Evolutionary conservation across 148 eudicot species (phyloP), one percentile per base, ranked within the genome.

Genomic region (Heliosperma pusillum): DNA sequence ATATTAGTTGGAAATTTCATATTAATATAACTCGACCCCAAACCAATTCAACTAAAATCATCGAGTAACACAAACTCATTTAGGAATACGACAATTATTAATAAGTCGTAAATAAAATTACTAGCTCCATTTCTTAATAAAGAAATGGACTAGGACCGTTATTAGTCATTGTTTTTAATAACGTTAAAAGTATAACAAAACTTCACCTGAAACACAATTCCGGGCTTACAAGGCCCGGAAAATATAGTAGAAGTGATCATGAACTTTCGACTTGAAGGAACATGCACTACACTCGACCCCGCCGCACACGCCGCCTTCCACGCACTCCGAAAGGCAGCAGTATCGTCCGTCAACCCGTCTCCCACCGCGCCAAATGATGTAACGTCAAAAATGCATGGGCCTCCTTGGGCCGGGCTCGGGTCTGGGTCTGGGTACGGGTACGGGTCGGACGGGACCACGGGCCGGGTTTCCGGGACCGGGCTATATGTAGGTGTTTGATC

Each of bases 291-390:
- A 9, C 77, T 88, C 13, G 88, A 82, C 42, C 92, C 91, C 15
- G 83, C 92, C 6, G 87, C 88, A 60, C 98, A 95, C 3, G 98
- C 97, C 13, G 83, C 96, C 80, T 92, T 92, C 98, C 98, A 95
- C 17, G 98, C 96, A 2, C 61, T 75, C 75, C 73, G 61, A 60
- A 95, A 92, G 1, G 98, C 92, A 5, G 85, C 83, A 1, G 93
- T 92, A 82, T 95, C 98, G 22, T 95, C 96, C 0, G 72, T 81
- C 3, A 67, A 59, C 1, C 97, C 97, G 74, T 95, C 96, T 4
- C 98, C 98, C 0, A 84, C 87, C 3, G 98, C 98, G 44, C 98
- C 97, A 15, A 70, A 95, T 3, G 75, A 45, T 4, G 81, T 87
- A 7, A 95, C 98, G 63, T 92, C 86, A 70, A 92, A 95, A 52